phyloP scores from a whole-genome alignment of 2,329 filamentous ascomycete genomes.

The Sporothrix curviconia region DNA sequence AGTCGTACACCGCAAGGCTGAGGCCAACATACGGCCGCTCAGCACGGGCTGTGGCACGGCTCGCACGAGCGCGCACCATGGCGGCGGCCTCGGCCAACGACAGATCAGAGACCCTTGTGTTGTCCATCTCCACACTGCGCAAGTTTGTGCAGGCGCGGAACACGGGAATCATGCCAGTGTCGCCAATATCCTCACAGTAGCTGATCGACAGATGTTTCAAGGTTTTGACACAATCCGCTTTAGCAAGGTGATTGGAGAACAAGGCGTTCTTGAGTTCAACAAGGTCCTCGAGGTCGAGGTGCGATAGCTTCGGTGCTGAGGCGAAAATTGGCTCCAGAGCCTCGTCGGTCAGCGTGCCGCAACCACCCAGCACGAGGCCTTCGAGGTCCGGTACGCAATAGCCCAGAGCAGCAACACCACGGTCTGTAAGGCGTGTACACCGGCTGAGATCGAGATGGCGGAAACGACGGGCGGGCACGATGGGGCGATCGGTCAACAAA shows the following conservation, averaged over 20 bases:
- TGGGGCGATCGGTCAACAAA: conserved; percentile 65
- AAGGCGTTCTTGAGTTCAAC: conserved; percentile 67
- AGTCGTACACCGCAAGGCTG: conserved; percentile 81
- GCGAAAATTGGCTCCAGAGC: conserved; percentile 66
- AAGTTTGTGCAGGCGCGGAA: conserved; percentile 68
- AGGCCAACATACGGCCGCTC: conserved; percentile 55
- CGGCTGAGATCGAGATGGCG: conserved; percentile 81
- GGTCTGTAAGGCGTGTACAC: conserved; percentile 66
- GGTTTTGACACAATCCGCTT: conserved; percentile 62
- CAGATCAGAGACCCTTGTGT: conserved; percentile 83
- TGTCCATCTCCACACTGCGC: conserved; percentile 76
- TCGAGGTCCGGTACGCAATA: conserved; percentile 72
- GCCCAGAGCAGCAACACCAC: conserved; percentile 63
- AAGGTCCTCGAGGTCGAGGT: conserved; percentile 85
- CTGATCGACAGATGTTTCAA: conserved; percentile 81
- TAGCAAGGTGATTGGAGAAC: conserved; percentile 65
- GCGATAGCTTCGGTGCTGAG: conserved; percentile 69
- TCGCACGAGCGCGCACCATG: conserved; percentile 63
- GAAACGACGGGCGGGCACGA: conserved; percentile 70
- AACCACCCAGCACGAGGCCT: conserved; percentile 76
- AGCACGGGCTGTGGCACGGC: conserved; percentile 32
- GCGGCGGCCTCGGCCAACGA: conserved; percentile 76
- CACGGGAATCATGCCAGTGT: conserved; percentile 75
- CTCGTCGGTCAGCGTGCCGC: conserved; percentile 64
- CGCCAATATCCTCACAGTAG: conserved; percentile 81